phyloP scores from a whole-genome alignment of 805 yeast species.

The Brettanomyces custersianus region DNA sequence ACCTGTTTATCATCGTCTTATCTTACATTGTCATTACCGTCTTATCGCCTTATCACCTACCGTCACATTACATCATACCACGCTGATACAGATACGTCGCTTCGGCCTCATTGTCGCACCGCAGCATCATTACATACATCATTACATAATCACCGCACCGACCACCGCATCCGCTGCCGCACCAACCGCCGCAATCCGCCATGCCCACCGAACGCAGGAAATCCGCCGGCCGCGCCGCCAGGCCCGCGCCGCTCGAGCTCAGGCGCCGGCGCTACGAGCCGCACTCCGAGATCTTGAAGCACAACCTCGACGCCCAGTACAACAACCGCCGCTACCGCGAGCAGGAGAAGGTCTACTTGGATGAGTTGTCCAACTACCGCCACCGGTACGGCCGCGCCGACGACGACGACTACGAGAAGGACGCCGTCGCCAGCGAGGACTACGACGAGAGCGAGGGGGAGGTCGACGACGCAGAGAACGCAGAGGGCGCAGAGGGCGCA shows the following conservation, averaged over 20 bases:
- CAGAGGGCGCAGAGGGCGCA: slow-evolving; percentile 16
- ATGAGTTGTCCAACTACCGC: too few relatives aligned
- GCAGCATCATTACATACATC: too few relatives aligned
- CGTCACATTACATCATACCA: background rate
- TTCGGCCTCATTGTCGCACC: too few relatives aligned
- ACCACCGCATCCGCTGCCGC: too few relatives aligned
- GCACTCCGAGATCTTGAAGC: too few relatives aligned
- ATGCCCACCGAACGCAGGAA: too few relatives aligned
- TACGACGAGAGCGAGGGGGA: slow-evolving; percentile 27
- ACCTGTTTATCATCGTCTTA: background rate
- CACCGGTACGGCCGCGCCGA: slow-evolving; percentile 29
- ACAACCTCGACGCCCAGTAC: slow-evolving; percentile 27
- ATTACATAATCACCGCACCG: too few relatives aligned
- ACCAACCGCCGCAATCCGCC: too few relatives aligned
- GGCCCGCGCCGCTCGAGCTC: background rate
- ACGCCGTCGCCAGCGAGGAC: slow-evolving; percentile 30
- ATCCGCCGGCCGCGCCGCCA: background rate
- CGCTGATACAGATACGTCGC: too few relatives aligned
- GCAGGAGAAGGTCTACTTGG: slow-evolving; percentile 43
- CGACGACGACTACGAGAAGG: slow-evolving; percentile 47
- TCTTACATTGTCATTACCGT: background rate
- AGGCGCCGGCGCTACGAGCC: too few relatives aligned
- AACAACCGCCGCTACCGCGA: slow-evolving; percentile 25
- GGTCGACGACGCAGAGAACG: slow-evolving; percentile 17
- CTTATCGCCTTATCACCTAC: background rate